Evolutionary conservation across 495 filamentous ascomycete species (phyloP).

Genomic region (Lophiostoma macrostomum): DNA sequence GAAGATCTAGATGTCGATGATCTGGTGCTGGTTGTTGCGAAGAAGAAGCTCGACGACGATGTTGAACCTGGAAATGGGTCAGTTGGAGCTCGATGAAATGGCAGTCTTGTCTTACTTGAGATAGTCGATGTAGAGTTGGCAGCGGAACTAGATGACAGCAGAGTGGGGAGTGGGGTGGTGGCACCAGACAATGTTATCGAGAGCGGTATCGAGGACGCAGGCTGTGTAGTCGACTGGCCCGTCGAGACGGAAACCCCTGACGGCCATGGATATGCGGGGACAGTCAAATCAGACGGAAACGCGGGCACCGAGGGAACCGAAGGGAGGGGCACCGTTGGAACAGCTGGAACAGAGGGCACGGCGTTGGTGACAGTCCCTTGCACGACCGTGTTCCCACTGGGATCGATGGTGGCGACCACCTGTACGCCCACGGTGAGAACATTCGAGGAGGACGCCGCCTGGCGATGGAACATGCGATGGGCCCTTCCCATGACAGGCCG

Average conservation of each 20-base stretch:
- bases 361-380: conserved; percentile 8
- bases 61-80: no score
- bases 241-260: conserved; percentile 4
- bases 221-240: background rate
- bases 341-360: conserved; percentile 10
- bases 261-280: conserved; percentile 30
- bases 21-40: conserved; percentile 6
- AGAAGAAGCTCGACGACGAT: conserved; percentile 4
- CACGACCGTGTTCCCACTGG: conserved; percentile 16
- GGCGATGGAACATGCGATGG: conserved; percentile 29
- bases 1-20: conserved; percentile 2
- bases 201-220: background rate
- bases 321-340: conserved; percentile 10
- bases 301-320: conserved; percentile 26
- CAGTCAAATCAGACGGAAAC: conserved; percentile 26
- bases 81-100: no score
- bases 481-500: conserved; percentile 20
- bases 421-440: conserved; percentile 17
- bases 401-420: conserved; percentile 20
- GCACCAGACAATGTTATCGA: background rate
- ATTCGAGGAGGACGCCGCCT: conserved; percentile 1
- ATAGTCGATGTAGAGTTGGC: no score
- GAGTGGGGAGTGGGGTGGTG: no score
- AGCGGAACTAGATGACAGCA: no score
- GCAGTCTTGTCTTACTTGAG: no score